phyloP scores from a whole-genome alignment of 441 rosid genomes.

The Viola pubescens region DNA sequence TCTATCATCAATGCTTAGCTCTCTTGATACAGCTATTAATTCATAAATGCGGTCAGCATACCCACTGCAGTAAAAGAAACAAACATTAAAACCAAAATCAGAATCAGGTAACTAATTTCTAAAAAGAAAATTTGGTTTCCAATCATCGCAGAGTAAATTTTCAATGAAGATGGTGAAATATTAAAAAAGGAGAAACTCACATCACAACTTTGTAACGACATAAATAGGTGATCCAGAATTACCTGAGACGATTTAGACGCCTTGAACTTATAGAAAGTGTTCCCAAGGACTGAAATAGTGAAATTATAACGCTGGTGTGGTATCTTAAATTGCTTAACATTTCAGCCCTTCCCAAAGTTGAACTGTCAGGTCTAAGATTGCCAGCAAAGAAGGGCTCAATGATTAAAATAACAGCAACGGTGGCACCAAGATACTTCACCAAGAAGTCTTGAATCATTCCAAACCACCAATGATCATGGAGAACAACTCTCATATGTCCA shows the following conservation, averaged over 20 bases:
- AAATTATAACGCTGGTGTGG: slow-evolving; percentile 93
- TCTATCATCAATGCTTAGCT: slow-evolving; percentile 58
- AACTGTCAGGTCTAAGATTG: slow-evolving; percentile 75
- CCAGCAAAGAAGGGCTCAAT: slow-evolving; percentile 98
- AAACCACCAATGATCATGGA: slow-evolving; percentile 99
- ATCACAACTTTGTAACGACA: not conserved
- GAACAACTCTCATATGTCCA: slow-evolving; percentile 68
- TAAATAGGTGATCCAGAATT: slow-evolving; percentile 14
- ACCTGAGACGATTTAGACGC: slow-evolving; percentile 94
- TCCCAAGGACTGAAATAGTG: slow-evolving; percentile 92
- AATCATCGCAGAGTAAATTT: not conserved
- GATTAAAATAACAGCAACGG: slow-evolving; percentile 87
- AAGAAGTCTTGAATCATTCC: slow-evolving; percentile 99
- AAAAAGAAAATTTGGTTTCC: not conserved
- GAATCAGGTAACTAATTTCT: not conserved
- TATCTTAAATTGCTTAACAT: slow-evolving; percentile 99
- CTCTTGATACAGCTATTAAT: slow-evolving; percentile 77
- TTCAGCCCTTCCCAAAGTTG: slow-evolving; percentile 92
- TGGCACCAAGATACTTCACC: slow-evolving; percentile 97
- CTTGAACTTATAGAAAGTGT: slow-evolving; percentile 95
- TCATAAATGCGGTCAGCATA: slow-evolving; percentile 99
- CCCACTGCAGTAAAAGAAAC: slow-evolving; percentile 54
- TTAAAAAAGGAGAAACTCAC: not conserved
- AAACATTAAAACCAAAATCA: slow-evolving; percentile 6
- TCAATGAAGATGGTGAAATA: not conserved